phyloP scores from a whole-genome alignment of 1,139 yeast genomes.

The Pneumocystis wakefieldiae region DNA sequence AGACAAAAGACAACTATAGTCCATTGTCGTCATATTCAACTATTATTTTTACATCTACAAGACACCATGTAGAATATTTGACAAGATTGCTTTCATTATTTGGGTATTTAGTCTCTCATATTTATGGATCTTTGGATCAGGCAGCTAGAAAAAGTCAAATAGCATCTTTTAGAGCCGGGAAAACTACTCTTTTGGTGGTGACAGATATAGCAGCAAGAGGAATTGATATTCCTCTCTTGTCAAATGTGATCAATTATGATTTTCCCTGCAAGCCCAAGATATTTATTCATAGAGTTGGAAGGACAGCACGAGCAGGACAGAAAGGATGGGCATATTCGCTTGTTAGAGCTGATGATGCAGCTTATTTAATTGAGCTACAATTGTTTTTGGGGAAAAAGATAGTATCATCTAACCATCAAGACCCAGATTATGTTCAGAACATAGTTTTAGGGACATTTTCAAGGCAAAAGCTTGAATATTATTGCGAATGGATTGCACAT shows the following conservation, averaged over 20 bases:
- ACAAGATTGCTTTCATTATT: conserved; percentile 52
- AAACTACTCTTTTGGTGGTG: conserved; percentile 72
- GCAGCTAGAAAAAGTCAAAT: conserved; percentile 85
- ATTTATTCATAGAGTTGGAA: conserved; percentile 92
- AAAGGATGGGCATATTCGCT: conserved; percentile 96
- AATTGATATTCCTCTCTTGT: conserved; percentile 92
- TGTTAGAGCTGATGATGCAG: conserved; percentile 70
- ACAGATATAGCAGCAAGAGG: conserved; percentile 99
- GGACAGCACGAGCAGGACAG: conserved; percentile 98
- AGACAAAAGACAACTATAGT: conserved; percentile 18
- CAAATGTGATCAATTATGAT: conserved; percentile 82
- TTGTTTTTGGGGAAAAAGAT: conserved; percentile 76
- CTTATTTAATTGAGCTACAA: conserved; percentile 81
- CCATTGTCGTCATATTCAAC: conserved; percentile 84
- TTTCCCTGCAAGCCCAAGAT: conserved; percentile 86
- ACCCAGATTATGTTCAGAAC: conserved; percentile 51
- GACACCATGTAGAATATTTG: conserved; percentile 91
- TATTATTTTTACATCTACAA: conserved; percentile 87
- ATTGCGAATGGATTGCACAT: conserved; percentile 56
- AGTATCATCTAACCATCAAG: conserved; percentile 31
- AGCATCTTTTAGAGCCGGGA: conserved; percentile 68
- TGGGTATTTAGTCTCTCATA: conserved; percentile 76
- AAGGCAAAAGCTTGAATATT: conserved; percentile 50
- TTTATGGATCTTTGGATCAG: conserved; percentile 90
- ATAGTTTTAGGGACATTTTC: conserved; percentile 77